Conservation (phyloP, 352 stramenopile genomes). For the Phytopythium vexans region DNA sequence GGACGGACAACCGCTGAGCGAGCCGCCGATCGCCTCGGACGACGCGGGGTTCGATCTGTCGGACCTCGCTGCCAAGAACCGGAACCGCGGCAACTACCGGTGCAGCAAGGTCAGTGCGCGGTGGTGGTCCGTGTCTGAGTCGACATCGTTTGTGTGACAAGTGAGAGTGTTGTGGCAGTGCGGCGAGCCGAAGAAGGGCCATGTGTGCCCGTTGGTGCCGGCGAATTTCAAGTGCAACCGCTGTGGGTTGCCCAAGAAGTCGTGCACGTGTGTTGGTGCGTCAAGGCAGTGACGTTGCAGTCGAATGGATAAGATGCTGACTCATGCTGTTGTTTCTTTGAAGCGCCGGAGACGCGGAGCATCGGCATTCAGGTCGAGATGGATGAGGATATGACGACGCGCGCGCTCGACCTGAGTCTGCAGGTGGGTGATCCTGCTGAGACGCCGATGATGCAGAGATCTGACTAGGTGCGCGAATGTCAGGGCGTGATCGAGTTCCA, state of each 20-base stretch:
- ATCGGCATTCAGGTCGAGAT: slow-evolving; percentile 76
- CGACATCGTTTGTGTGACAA: neutral
- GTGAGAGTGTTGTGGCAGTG: slow-evolving; percentile 29
- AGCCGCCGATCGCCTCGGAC: slow-evolving; percentile 14
- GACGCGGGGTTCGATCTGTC: slow-evolving; percentile 26
- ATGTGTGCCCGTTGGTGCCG: slow-evolving; percentile 79
- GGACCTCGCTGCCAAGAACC: slow-evolving; percentile 56
- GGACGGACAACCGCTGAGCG: slow-evolving; percentile 26
- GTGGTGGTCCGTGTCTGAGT: neutral
- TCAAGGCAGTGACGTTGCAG: neutral
- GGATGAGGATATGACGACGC: slow-evolving; percentile 82
- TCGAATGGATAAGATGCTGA: neutral
- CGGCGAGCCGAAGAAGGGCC: slow-evolving; percentile 83
- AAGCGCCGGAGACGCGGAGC: slow-evolving; percentile 56
- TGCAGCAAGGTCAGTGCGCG: slow-evolving; percentile 65
- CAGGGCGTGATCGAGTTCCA: slow-evolving; percentile 76
- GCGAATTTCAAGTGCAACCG: slow-evolving; percentile 82
- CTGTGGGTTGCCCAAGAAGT: slow-evolving; percentile 74
- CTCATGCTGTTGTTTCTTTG: neutral
- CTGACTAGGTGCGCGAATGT: neutral
- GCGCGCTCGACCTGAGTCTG: slow-evolving; percentile 65
- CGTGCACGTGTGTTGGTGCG: slow-evolving; percentile 66
- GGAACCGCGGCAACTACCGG: slow-evolving; percentile 84
- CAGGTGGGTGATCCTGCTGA: slow-evolving; percentile 32
- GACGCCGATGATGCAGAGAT: neutral